A percentile compares a stretch with the other conserved stretches of the same genome.
Evolutionary conservation across 1,139 yeast genomes (phyloP).

Genomic region (Pichia sp.): DNA sequence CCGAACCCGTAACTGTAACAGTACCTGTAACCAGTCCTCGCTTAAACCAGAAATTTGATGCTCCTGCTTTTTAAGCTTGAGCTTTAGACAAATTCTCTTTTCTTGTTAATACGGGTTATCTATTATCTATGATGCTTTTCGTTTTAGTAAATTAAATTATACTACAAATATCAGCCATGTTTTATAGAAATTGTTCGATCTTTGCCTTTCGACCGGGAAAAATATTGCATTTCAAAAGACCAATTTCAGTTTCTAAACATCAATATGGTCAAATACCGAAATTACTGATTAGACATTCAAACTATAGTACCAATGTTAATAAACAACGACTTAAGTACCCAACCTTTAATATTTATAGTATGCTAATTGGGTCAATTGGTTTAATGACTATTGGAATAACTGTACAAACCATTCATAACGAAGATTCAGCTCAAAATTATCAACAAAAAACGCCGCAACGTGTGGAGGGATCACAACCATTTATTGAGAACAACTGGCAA

Average conservation of each 20-base stretch:
- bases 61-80: no score
- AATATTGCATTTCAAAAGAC: not conserved
- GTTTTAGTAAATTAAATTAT: no score
- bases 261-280: not conserved
- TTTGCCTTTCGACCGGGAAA: no score
- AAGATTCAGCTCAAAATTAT: not conserved
- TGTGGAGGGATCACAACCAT: constrained; percentile 16
- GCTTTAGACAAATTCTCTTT: no score
- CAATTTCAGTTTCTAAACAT: not conserved
- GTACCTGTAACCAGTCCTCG: no score
- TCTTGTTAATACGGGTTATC: no score
- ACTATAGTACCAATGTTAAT: not conserved
- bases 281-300: no score
- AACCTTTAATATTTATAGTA: not conserved
- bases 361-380: not conserved
- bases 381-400: not conserved
- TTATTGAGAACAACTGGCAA: constrained; percentile 15
- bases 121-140: no score
- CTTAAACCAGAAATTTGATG: no score
- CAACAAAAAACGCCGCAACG: not conserved
- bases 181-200: no score
- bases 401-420: constrained; percentile 6
- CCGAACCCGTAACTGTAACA: no score
- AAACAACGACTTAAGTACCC: not conserved
- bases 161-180: no score